Conservation (phyloP, 2,329 filamentous ascomycete genomes). For the Zopfia rhizophila region DNA sequence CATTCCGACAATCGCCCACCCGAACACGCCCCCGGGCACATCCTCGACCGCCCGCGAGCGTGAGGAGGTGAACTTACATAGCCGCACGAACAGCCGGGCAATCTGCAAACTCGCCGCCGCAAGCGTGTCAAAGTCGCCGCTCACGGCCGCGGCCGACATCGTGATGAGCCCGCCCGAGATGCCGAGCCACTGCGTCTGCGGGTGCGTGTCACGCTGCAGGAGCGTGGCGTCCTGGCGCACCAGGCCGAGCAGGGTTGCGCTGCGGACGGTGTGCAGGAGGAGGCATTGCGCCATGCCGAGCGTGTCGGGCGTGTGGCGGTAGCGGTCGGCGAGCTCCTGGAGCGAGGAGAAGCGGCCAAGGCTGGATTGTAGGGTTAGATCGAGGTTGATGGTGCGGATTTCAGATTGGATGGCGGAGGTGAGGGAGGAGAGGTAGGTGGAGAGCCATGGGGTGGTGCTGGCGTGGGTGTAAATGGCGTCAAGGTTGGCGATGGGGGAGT, state of each 20-base stretch:
- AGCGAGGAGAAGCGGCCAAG: slow-evolving; percentile 18
- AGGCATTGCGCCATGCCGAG: not conserved
- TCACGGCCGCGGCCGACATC: slow-evolving; percentile 9
- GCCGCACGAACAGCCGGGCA: slow-evolving; percentile 11
- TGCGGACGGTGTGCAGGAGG: slow-evolving; percentile 1
- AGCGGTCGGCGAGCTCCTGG: slow-evolving; percentile 22
- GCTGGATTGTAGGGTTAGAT: slow-evolving; percentile 18
- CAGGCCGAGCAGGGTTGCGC: slow-evolving; percentile 2
- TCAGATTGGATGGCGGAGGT: slow-evolving; percentile 17
- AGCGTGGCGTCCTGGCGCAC: too few species aligned
- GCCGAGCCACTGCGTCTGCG: slow-evolving; percentile 12
- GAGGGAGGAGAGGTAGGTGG: slow-evolving; percentile 19
- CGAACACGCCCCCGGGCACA: slow-evolving; percentile 19
- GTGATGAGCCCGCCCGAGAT: slow-evolving; percentile 23
- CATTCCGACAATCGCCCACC: slow-evolving; percentile 22
- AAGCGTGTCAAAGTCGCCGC: slow-evolving; percentile 16
- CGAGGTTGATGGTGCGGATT: slow-evolving; percentile 16
- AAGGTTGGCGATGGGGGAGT: slow-evolving; percentile 22
- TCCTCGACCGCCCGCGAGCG: slow-evolving; percentile 25
- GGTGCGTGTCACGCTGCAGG: slow-evolving; percentile 14
- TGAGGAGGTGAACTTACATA: slow-evolving; percentile 19
- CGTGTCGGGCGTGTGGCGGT: slow-evolving; percentile 1
- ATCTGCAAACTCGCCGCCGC: slow-evolving; percentile 18
- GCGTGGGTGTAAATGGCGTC: slow-evolving; percentile 24
- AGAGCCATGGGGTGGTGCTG: slow-evolving; percentile 21